Conservation (phyloP, 345 rosid species). For the Jatropha curcas region DNA sequence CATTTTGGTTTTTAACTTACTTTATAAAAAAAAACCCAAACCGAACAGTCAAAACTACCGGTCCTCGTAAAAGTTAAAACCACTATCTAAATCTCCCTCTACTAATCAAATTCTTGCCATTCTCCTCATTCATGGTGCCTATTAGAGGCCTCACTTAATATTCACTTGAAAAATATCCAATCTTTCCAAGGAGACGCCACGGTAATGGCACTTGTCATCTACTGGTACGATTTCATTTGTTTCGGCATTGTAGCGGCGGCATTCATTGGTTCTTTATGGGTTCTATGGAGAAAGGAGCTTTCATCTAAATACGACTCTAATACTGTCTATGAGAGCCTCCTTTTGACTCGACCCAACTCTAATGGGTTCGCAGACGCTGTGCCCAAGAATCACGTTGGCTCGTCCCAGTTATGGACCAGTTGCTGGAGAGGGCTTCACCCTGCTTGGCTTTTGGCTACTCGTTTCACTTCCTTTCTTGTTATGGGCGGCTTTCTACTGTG, state of each 20-base stretch:
- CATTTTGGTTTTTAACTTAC: no score
- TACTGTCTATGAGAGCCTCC: slow-evolving; percentile 44
- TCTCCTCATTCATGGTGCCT: background rate
- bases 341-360: slow-evolving; percentile 35
- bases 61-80: background rate
- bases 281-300: slow-evolving; percentile 53
- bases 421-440: slow-evolving; percentile 88
- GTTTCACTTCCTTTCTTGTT: slow-evolving; percentile 54
- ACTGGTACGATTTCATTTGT: slow-evolving; percentile 79
- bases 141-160: background rate
- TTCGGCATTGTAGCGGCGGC: slow-evolving; percentile 69
- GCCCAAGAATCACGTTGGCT: slow-evolving; percentile 43
- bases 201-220: slow-evolving; percentile 48
- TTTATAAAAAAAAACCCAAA: background rate
- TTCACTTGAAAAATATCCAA: no score
- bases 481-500: slow-evolving; percentile 59
- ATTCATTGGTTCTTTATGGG: slow-evolving; percentile 53
- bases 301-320: slow-evolving; percentile 29
- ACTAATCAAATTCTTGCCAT: background rate
- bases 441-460: slow-evolving; percentile 71
- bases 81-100: background rate
- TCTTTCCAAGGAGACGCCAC: background rate
- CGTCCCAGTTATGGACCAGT: slow-evolving; percentile 64
- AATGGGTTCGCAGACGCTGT: slow-evolving; percentile 28
- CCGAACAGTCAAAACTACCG: slow-evolving; percentile 28